A percentile compares a stretch with the other conserved stretches of the same genome.
These are phyloP conservation scores for Elsinoe fawcettii DNA, from an alignment of 2,329 filamentous ascomycete genomes.

Conservation along the genomic window DNA sequence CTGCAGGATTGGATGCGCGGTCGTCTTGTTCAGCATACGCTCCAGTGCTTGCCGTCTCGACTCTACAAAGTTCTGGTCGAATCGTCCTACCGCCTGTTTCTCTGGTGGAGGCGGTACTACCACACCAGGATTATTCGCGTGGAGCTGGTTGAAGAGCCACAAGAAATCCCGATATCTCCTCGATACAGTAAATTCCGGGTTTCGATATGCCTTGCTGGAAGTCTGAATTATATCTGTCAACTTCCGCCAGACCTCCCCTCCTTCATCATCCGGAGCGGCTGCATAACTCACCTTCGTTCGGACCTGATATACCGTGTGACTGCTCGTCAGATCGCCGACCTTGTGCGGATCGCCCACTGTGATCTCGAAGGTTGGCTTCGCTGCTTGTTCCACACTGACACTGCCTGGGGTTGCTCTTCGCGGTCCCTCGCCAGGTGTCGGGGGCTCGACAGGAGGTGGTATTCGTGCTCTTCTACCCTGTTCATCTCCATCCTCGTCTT, in stretches of 20 bases:
- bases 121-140: slow-evolving; percentile 88
- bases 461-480: slow-evolving; percentile 47
- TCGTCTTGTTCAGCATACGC: slow-evolving; percentile 96
- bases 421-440: slow-evolving; percentile 36
- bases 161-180: slow-evolving; percentile 92
- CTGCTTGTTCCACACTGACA: slow-evolving; percentile 84
- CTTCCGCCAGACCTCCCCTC: slow-evolving; percentile 7
- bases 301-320: slow-evolving; percentile 95
- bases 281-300: slow-evolving; percentile 66
- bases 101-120: slow-evolving; percentile 94
- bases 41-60: slow-evolving; percentile 83
- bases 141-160: slow-evolving; percentile 92
- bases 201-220: slow-evolving; percentile 89
- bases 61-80: slow-evolving; percentile 95
- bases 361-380: slow-evolving; percentile 86
- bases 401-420: slow-evolving; percentile 60
- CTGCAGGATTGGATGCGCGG: slow-evolving; percentile 79
- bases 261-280: background rate
- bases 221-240: slow-evolving; percentile 50
- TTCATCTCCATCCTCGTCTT: slow-evolving; percentile 51
- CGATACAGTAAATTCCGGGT: slow-evolving; percentile 86
- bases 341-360: slow-evolving; percentile 94
- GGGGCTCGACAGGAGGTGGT: slow-evolving; percentile 55
- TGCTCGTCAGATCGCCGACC: slow-evolving; percentile 91
- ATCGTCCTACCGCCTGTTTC: slow-evolving; percentile 93